Evolutionary conservation across 176 grass and related monocot genomes (phyloP).

Genomic region (Hsuehochloa calcarea): DNA sequence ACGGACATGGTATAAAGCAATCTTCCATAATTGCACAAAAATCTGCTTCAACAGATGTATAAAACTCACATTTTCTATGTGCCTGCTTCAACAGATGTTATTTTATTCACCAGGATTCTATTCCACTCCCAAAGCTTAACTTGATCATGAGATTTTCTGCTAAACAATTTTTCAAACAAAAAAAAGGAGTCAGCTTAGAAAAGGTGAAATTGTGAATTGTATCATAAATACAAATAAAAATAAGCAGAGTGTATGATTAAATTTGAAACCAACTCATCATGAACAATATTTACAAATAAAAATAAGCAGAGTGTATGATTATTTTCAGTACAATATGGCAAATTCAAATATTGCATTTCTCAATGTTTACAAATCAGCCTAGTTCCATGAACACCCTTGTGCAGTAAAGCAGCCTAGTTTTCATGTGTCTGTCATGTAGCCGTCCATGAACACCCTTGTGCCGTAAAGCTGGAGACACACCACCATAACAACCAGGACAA

Average conservation of each 20-base stretch:
- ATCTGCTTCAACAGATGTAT: slow-evolving; percentile 21
- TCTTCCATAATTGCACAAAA: background rate
- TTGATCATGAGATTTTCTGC: background rate
- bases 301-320: no score
- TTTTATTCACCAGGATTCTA: slow-evolving; percentile 11
- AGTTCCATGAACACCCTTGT: background rate
- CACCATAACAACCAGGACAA: background rate
- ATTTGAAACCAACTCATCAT: background rate
- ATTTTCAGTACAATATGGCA: background rate
- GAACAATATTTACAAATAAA: background rate
- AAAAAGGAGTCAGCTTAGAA: background rate
- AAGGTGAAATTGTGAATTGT: background rate
- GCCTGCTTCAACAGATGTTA: no score
- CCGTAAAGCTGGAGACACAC: background rate
- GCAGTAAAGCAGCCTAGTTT: slow-evolving; percentile 3
- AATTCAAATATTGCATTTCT: background rate
- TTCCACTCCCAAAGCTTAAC: background rate
- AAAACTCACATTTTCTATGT: slow-evolving; percentile 54
- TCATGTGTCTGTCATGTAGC: background rate
- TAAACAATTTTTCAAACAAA: slow-evolving; percentile 12
- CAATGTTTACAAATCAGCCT: slow-evolving; percentile 1
- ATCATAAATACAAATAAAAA: background rate
- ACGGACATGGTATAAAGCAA: slow-evolving; percentile 21
- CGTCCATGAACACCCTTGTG: background rate
- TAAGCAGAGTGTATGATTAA: background rate